Evolutionary conservation across 2,329 filamentous ascomycete genomes (phyloP), one percentile per base, ranked within the genome.

Genomic region (Trichocomaceae sp.): DNA sequence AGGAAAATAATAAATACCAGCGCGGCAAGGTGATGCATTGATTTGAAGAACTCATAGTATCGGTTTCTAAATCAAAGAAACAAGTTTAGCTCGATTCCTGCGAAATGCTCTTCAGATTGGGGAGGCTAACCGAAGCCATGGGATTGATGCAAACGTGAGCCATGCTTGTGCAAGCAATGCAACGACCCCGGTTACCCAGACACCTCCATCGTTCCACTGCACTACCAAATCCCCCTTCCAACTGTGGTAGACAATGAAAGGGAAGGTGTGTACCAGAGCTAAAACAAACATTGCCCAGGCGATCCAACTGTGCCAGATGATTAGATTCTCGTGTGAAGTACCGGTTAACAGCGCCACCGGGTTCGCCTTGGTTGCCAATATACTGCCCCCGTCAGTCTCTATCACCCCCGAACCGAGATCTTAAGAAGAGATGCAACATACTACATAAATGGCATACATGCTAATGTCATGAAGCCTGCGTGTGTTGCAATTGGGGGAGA

Each of bases 21-120:
- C 0, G 77, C 80, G 3, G 75, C 74, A 19, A 80, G 55, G 57
- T 79, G 75, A 61, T 84, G 82, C 0, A 78, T 76, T 3, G 72
- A 72, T 60, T 84, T 84, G 76, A 84, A 84, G 61, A 82, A 79
- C 59, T 85, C 82, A 62, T 84, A 84, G 59, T 70, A 78, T 0
- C 76, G 72, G 51, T 78, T 77, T 4, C 80, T 81, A 23, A 5
- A 29, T 2, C 26, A 29, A 7, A n/a, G 4, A 29, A 29, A 20
- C 19, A 42, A 22, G 10, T 22, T 50, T n/a, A 17, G 15, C 13
- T 5, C 23, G 9, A 31, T 47, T 26, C 26, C 10, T 8, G 19
- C 19, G 6, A 17, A 23, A n/a, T 17, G 17, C 2, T 20, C 5
- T 31, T 4, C 23, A 19, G 19, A 7, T 13, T n/a, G 23, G 37